phyloP scores from a whole-genome alignment of 73 alveolate species.

The Effrenium voratum region DNA sequence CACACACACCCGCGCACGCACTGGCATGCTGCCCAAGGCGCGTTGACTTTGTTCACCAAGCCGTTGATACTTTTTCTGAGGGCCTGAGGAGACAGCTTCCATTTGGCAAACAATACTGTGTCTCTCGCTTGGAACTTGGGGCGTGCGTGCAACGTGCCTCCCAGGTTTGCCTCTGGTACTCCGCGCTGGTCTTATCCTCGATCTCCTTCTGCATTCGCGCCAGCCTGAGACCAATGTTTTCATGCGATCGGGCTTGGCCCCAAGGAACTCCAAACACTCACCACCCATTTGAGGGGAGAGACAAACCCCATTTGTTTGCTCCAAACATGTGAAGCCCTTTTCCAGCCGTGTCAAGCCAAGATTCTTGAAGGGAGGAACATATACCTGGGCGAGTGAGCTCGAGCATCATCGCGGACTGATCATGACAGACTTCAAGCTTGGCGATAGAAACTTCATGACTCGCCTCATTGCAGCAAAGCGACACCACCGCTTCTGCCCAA shows the following conservation, averaged over 20 bases:
- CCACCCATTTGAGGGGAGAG: too few relatives aligned
- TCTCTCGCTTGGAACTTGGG: too few relatives aligned
- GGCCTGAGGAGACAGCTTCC: conserved; percentile 99
- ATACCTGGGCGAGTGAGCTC: conserved; percentile 22
- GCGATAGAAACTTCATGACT: too few relatives aligned
- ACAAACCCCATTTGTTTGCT: too few relatives aligned
- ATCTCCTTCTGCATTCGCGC: conserved; percentile 97
- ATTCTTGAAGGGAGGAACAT: conserved; percentile 89
- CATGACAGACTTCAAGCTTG: too few relatives aligned
- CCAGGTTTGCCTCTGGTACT: conserved; percentile 99
- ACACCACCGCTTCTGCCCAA: conserved; percentile 92
- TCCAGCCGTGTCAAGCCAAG: conserved; percentile 10
- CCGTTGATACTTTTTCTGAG: conserved; percentile 99
- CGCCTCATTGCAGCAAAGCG: background rate
- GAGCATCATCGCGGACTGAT: too few relatives aligned
- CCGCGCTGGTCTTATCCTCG: conserved; percentile 98
- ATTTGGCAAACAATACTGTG: too few relatives aligned
- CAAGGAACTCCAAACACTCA: too few relatives aligned
- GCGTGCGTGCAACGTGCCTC: too few relatives aligned
- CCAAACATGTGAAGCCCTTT: too few relatives aligned
- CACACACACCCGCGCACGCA: too few relatives aligned
- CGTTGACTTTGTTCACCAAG: conserved; percentile 86
- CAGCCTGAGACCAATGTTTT: conserved; percentile 22
- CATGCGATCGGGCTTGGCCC: too few relatives aligned
- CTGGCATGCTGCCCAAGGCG: conserved; percentile 11